Evolutionary conservation across 75 land plant species (phyloP), one percentile per base, ranked within the genome.

Genomic region (Gnetum montanum): DNA sequence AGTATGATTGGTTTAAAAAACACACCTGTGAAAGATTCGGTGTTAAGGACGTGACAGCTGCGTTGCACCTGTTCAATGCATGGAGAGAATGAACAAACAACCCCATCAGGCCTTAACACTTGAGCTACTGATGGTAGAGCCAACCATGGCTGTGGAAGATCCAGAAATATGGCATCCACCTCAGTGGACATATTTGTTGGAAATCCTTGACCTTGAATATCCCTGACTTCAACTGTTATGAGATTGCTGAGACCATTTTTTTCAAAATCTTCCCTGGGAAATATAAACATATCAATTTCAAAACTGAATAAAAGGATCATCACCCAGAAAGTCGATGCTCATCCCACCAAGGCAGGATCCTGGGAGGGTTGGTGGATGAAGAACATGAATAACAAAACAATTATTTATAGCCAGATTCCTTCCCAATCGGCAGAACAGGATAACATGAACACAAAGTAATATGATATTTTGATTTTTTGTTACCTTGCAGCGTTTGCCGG

Each of bases 1-100:
- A 41, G 3, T 41, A 41, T 15, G 13, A 41, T 18, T 41, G 43
- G 31, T 34, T 28, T 43, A 19, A 59, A 58, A 13, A 15, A 47
- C 60, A 41, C 24, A 71, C 74, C 74, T 49, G 70, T 72, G 43
- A 78, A 78, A 20, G 54, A 36, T 8, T 13, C 23, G 33, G 54
- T 70, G 6, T 38, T 62, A 26, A 82, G 28, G 31, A 53, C 49
- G 34, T 82, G 75, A 62, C 84, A 82, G 2, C 71, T 58, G 16
- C 51, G 53, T 36, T 89, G 96, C n/a, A 93, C 98, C 69, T 93
- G 98, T 60, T 93, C 98, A 58, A 93, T 93, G 48, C 98, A 93
- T 4, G 98, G 98, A 4, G 98, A 93, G 53, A 93, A 93, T 0
- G 98, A 89, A 60, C 98, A 93, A 7, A 88, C 22, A 13, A 74